These are phyloP conservation scores for Rhodotorula babjevae DNA, from an alignment of 768 basidiomycete species.

Conservation along the genomic window DNA sequence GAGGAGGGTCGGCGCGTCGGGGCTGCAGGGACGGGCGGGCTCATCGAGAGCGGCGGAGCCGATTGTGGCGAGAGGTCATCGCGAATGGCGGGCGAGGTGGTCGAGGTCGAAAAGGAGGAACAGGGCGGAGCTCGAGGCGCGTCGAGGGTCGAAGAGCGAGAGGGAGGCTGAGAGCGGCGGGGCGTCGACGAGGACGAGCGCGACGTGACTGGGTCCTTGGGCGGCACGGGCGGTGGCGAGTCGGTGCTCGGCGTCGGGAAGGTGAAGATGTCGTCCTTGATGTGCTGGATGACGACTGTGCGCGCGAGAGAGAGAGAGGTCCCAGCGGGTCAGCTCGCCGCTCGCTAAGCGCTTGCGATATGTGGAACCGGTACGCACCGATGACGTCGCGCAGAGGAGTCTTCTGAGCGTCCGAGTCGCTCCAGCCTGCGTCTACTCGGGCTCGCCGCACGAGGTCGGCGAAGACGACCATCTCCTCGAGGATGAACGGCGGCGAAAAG, in stretches of 20 bases:
- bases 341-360: too few relatives aligned
- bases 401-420: background rate
- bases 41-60: constrained; percentile 19
- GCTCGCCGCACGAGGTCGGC: constrained; percentile 61
- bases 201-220: background rate
- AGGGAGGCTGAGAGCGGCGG: background rate
- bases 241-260: constrained; percentile 1
- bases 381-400: constrained; percentile 19
- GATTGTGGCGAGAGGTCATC: background rate
- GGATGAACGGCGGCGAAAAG: constrained; percentile 72
- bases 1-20: constrained; percentile 21
- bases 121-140: background rate
- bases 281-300: constrained; percentile 61
- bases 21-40: constrained; percentile 15
- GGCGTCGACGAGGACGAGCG: background rate
- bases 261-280: constrained; percentile 59
- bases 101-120: background rate
- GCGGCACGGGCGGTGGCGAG: background rate
- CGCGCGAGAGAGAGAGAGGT: too few relatives aligned
- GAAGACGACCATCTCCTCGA: constrained; percentile 65
- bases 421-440: background rate
- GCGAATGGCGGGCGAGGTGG: background rate
- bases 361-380: too few relatives aligned
- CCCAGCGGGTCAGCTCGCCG: too few relatives aligned
- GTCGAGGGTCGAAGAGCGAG: background rate